Evolutionary conservation across 1,139 yeast genomes (phyloP), one percentile per base, ranked within the genome.

Genomic region (Yamadazyma buinensis): DNA sequence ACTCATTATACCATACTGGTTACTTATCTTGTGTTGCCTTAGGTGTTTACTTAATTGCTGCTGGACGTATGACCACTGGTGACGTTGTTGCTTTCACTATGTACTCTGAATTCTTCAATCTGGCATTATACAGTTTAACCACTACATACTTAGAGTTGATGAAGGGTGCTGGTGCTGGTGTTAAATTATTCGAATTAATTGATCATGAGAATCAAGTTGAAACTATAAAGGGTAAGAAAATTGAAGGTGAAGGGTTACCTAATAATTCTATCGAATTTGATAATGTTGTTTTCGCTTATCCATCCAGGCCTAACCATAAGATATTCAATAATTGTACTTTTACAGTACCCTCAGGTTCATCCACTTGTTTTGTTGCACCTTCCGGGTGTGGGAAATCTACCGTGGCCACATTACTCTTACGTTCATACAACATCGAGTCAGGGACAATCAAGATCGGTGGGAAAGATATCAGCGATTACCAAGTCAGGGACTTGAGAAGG

Each of bases 341-440:
- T 35, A 66, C 60, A 9, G 72, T 88, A 23, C 58, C 68, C 11
- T 75, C 84, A 4, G 88, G 92, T 12, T 81, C 87, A 36, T 85
- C 87, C 39, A 80, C 92, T 6, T 92, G 96, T 51, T 72, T 88
- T 35, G 96, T 87, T 12, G 97, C 97, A 1, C 85, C 92, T 12
- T 84, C 95, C 14, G 97, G 97, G 1, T 81, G 94, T 38, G 97
- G 97, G 14, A 88, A 88, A 53, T 84, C 95, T 5, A 88, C 97
- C 0, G 73, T 88, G 24, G 82, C 90, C 1, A 77, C 87, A 7
- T 60, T 88, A 32, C 59, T 88, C 15, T 67, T 87, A 42, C 70
- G 95, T 35, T 78, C 85, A 38, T 86, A 87, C 55, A 70, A 75
- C 37, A 55, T 71, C 2, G 60, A 62, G 35, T 39, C 55, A 6